Percentiles rank a stretch among this genome's conserved stretches.
These are phyloP conservation scores for Coniella vitis DNA, from an alignment of 2,329 filamentous ascomycete genomes.

Conservation along the genomic window DNA sequence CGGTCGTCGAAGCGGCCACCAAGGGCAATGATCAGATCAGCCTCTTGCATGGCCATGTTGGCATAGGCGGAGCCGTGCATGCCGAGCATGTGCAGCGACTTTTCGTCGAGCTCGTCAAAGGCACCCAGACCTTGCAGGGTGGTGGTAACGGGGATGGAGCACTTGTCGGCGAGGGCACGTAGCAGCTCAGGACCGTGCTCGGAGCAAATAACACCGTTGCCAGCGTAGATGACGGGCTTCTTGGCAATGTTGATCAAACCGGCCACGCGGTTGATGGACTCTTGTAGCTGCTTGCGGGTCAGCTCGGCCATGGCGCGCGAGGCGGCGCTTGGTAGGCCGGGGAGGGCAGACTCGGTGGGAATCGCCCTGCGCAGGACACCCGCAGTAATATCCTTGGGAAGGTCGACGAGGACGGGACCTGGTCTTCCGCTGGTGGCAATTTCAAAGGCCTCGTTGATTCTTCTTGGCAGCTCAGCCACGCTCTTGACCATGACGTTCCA, in stretches of 20 bases:
- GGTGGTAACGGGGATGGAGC: constrained; percentile 87
- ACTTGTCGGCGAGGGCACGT: constrained; percentile 83
- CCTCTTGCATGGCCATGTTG: constrained; percentile 97
- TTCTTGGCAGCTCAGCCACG: constrained; percentile 81
- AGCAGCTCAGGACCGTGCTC: constrained; percentile 74
- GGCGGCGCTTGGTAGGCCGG: constrained; percentile 77
- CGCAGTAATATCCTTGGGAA: constrained; percentile 94
- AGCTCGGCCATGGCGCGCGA: constrained; percentile 72
- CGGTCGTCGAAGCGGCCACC: constrained; percentile 95
- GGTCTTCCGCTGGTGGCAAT: constrained; percentile 92
- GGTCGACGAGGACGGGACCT: constrained; percentile 88
- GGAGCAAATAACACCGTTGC: constrained; percentile 77
- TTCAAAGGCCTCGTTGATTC: constrained; percentile 97
- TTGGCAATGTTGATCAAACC: constrained; percentile 80
- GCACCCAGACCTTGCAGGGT: constrained; percentile 90
- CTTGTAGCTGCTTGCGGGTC: constrained; percentile 63
- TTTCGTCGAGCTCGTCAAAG: constrained; percentile 88
- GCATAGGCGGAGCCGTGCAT: constrained; percentile 98
- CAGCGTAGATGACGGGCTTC: constrained; percentile 93
- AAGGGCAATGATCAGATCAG: constrained; percentile 90
- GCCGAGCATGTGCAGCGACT: constrained; percentile 95
- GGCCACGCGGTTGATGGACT: constrained; percentile 70
- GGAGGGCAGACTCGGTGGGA: constrained; percentile 65
- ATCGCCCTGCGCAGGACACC: constrained; percentile 78
- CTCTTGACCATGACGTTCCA: constrained; percentile 99